Percentiles rank a stretch among this genome's conserved stretches.
Evolutionary conservation across 257 asterid species (phyloP).

Genomic region (Paraleonurus japonicus): DNA sequence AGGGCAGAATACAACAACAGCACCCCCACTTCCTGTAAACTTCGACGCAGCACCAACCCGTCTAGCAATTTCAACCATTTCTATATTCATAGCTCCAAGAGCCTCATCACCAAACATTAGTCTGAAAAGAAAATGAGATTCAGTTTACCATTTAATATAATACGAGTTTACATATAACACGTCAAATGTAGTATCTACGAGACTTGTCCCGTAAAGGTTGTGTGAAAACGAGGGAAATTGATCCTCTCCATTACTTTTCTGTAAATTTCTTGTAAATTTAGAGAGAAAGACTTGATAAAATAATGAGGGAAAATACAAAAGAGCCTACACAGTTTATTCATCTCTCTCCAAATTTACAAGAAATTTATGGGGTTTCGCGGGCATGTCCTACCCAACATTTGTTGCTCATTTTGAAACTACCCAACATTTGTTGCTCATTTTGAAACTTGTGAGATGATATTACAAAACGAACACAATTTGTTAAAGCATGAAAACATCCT

Average conservation of each 20-base stretch:
- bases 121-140: slow-evolving; percentile 30
- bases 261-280: no score
- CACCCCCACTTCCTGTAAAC: slow-evolving; percentile 98
- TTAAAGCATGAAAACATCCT: neutral
- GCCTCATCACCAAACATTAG: slow-evolving; percentile 85
- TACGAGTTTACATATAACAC: neutral
- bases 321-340: no score
- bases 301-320: no score
- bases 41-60: slow-evolving; percentile 80
- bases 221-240: neutral
- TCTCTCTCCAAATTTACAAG: no score
- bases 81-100: slow-evolving; percentile 81
- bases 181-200: neutral
- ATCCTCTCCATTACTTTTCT: no score
- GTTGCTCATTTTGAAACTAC: neutral
- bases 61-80: slow-evolving; percentile 90
- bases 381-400: no score
- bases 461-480: neutral
- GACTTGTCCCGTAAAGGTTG: neutral
- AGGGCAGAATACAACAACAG: slow-evolving; percentile 81
- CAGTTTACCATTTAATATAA: neutral
- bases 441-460: neutral
- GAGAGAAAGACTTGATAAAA: no score
- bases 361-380: no score
- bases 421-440: neutral